phyloP scores from a whole-genome alignment of 768 basidiomycete genomes.

The Boletus sensibilis region DNA sequence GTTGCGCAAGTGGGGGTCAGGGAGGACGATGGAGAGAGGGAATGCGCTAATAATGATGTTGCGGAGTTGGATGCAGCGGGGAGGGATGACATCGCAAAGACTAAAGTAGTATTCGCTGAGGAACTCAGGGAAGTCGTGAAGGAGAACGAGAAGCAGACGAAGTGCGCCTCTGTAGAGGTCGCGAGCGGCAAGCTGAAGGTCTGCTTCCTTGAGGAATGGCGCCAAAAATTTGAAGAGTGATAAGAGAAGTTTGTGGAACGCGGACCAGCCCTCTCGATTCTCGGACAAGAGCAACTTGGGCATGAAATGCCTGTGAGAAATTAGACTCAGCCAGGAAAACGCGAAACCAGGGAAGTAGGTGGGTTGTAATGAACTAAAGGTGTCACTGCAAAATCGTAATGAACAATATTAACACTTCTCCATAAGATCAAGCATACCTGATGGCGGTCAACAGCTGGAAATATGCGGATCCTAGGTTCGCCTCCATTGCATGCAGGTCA shows the following conservation, averaged over 20 bases:
- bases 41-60: slow-evolving; percentile 97
- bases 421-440: slow-evolving; percentile 48
- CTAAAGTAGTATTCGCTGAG: slow-evolving; percentile 96
- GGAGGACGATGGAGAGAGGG: slow-evolving; percentile 75
- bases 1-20: slow-evolving; percentile 82
- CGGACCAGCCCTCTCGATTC: slow-evolving; percentile 94
- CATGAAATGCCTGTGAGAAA: slow-evolving; percentile 97
- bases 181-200: slow-evolving; percentile 75
- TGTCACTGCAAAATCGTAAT: slow-evolving; percentile 58
- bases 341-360: slow-evolving; percentile 97
- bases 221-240: slow-evolving; percentile 94
- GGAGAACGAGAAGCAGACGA: slow-evolving; percentile 87
- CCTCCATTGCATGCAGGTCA: slow-evolving; percentile 85
- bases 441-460: slow-evolving; percentile 85
- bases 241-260: slow-evolving; percentile 91
- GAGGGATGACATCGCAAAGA: slow-evolving; percentile 89
- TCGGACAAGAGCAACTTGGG: slow-evolving; percentile 86
- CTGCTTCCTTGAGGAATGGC: slow-evolving; percentile 83
- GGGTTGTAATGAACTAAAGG: slow-evolving; percentile 93
- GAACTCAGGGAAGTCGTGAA: slow-evolving; percentile 99
- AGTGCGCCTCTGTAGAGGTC: slow-evolving; percentile 90
- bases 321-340: slow-evolving; percentile 96
- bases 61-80: slow-evolving; percentile 90
- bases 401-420: not conserved
- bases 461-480: slow-evolving; percentile 83